phyloP scores from a whole-genome alignment of 768 basidiomycete genomes.

The Inosperma sp. region DNA sequence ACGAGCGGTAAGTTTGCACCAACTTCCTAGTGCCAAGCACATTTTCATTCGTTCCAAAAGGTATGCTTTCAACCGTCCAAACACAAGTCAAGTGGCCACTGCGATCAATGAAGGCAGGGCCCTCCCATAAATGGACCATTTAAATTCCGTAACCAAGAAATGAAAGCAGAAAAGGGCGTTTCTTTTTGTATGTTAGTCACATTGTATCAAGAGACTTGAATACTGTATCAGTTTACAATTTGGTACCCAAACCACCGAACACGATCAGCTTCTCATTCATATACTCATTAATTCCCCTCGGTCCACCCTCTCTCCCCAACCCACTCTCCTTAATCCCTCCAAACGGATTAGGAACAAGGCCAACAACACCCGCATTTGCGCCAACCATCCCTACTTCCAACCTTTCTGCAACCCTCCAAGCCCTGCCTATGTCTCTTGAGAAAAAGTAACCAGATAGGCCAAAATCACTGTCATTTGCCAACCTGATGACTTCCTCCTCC shows the following conservation, averaged over 20 bases:
- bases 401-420: constrained; percentile 92
- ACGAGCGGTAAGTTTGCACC: constrained; percentile 49
- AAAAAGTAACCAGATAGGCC: constrained; percentile 97
- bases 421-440: constrained; percentile 75
- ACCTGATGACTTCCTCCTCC: constrained; percentile 84
- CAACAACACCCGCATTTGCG: constrained; percentile 74
- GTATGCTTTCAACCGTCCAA: constrained; percentile 73
- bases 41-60: constrained; percentile 30
- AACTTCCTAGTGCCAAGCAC: background rate
- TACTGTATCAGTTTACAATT: too few species aligned
- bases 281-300: constrained; percentile 86
- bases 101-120: constrained; percentile 66
- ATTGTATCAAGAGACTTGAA: background rate
- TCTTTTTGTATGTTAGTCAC: background rate
- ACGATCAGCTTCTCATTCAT: constrained; percentile 77
- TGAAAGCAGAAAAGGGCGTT: background rate
- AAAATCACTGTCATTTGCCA: constrained; percentile 79
- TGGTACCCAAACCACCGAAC: constrained; percentile 61
- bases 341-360: constrained; percentile 78
- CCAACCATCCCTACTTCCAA: constrained; percentile 94
- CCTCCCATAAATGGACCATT: constrained; percentile 47
- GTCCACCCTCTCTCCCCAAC: constrained; percentile 70
- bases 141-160: background rate
- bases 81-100: constrained; percentile 71
- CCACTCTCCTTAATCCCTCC: constrained; percentile 93